Percentiles rank a stretch among this genome's conserved stretches.
Evolutionary conservation across 2,329 filamentous ascomycete species (phyloP).

Genomic region (Rhynchosporium graminicola): DNA sequence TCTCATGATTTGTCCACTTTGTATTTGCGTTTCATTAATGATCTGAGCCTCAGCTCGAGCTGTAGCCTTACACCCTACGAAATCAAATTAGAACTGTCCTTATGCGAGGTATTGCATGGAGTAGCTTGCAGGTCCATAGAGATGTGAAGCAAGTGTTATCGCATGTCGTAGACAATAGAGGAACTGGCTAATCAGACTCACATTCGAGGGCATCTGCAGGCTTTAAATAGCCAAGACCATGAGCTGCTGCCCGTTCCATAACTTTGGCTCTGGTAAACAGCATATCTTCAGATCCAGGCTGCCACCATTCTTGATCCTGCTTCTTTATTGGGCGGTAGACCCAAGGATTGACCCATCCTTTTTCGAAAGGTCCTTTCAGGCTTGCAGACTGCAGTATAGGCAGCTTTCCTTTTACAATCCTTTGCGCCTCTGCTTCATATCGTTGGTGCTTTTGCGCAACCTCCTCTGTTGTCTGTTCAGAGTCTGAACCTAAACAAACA

Average conservation of each 20-base stretch:
- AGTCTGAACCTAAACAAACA: constrained; percentile 58
- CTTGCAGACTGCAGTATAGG: constrained; percentile 61
- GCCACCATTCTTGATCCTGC: constrained; percentile 31
- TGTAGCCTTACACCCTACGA: constrained; percentile 23
- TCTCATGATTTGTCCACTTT: constrained; percentile 13
- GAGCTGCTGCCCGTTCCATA: constrained; percentile 26
- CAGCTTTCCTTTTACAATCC: constrained; percentile 57
- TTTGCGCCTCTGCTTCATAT: constrained; percentile 60
- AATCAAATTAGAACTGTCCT: not conserved
- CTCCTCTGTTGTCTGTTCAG: constrained; percentile 53
- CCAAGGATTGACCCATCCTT: constrained; percentile 58
- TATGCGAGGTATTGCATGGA: not conserved
- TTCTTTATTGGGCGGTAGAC: constrained; percentile 36
- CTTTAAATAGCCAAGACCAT: constrained; percentile 30
- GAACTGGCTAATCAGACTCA: constrained; percentile 11
- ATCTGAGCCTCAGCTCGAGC: constrained; percentile 26
- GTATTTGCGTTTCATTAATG: not conserved
- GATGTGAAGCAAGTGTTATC: not conserved
- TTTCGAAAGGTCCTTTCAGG: constrained; percentile 62
- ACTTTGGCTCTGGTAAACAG: constrained; percentile 32
- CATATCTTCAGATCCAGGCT: constrained; percentile 32
- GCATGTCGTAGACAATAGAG: not conserved
- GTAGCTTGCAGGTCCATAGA: not conserved
- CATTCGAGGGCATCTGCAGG: constrained; percentile 31
- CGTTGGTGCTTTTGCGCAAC: constrained; percentile 52